Evolutionary conservation across 2,329 filamentous ascomycete species (phyloP).

Genomic region (Westerdykella aurantiaca): DNA sequence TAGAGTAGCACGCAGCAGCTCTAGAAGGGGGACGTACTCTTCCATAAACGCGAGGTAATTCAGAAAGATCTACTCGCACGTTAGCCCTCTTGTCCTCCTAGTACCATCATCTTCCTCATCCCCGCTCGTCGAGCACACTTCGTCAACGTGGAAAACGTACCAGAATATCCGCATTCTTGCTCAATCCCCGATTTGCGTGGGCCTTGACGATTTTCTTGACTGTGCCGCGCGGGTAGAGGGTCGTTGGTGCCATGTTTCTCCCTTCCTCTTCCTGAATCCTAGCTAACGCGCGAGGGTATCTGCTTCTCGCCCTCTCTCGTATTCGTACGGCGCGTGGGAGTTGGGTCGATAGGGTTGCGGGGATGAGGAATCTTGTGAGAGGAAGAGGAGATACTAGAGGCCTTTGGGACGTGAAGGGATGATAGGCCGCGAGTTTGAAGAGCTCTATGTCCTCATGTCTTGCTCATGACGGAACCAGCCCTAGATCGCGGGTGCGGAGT

Average conservation of each 20-base stretch:
- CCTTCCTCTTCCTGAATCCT: background rate
- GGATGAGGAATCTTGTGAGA: no score
- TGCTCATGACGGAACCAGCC: no score
- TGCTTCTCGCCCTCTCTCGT: no score
- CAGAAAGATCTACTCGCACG: conserved; percentile 62
- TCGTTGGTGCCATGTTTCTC: conserved; percentile 56
- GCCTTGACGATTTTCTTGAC: conserved; percentile 88
- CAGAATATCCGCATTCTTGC: conserved; percentile 80
- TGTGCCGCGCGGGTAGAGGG: conserved; percentile 75
- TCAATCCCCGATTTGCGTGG: conserved; percentile 71
- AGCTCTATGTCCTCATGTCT: no score
- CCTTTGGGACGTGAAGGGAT: no score
- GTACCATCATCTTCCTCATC: background rate
- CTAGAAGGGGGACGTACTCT: conserved; percentile 42
- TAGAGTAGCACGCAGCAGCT: background rate
- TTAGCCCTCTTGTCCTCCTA: background rate
- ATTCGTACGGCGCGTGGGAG: no score
- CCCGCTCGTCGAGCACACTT: no score
- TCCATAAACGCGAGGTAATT: conserved; percentile 79
- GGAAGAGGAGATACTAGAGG: no score
- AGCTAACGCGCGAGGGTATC: no score
- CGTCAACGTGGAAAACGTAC: conserved; percentile 45
- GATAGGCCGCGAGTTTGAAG: no score
- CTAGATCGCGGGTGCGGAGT: no score
- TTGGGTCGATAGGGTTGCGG: no score